Evolutionary conservation across 176 grass and related monocot genomes (phyloP).

Genomic region (Aechmea fasciata): DNA sequence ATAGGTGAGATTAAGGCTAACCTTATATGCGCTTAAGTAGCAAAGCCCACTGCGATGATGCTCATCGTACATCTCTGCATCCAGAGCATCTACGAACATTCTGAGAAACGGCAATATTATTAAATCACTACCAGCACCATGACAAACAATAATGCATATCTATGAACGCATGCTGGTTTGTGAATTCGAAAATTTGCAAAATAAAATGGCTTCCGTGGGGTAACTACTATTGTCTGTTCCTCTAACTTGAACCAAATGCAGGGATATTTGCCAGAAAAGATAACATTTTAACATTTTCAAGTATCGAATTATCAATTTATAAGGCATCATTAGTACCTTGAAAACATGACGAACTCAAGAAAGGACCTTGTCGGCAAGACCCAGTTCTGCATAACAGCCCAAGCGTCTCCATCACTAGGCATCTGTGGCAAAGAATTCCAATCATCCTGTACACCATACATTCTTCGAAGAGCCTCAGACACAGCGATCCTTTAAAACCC

Average conservation of each 20-base stretch:
- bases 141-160: not conserved
- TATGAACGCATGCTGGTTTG: not conserved
- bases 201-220: no score
- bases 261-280: not conserved
- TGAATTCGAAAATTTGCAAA: no score
- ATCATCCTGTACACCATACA: conserved; percentile 62
- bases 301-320: not conserved
- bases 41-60: conserved; percentile 67
- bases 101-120: conserved; percentile 28
- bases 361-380: conserved; percentile 83
- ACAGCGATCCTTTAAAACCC: conserved; percentile 51
- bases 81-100: conserved; percentile 88
- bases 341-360: conserved; percentile 98
- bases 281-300: no score
- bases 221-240: no score
- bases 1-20: conserved; percentile 14
- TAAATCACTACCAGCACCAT: not conserved
- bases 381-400: conserved; percentile 98
- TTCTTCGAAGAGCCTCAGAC: conserved; percentile 65
- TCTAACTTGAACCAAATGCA: not conserved
- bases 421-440: conserved; percentile 51
- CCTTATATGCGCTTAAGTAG: conserved; percentile 63
- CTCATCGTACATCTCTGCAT: conserved; percentile 70
- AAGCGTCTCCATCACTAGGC: conserved; percentile 65
- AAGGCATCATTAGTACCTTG: conserved; percentile 43